Evolutionary conservation across 2,329 filamentous ascomycete genomes (phyloP), one percentile per base, ranked within the genome.

Genomic region (Claviceps capensis): DNA sequence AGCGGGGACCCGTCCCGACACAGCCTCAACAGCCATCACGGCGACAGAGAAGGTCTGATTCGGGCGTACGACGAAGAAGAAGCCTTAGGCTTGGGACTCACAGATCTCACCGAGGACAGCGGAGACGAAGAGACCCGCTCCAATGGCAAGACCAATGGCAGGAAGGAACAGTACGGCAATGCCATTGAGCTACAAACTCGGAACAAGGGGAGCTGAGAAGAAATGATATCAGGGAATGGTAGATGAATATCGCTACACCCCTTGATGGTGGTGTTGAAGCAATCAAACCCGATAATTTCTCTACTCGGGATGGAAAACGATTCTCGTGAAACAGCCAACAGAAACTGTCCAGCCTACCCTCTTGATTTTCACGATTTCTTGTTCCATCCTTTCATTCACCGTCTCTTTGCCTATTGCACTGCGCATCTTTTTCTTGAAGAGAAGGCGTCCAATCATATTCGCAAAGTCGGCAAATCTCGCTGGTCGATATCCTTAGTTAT

Each of bases 11-110:
- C 83, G 14, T 72, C 74, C 53, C 74, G 82, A 51, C 82, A 80
- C 62, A 83, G 81, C 61, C 75, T 79, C 47, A 80, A 81, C 62
- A 79, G 79, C 62, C 79, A 74, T 53, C 76, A 77, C 55, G 79
- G 80, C 40, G 88, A 93, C 60, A 78, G 87, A 51, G 83, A 90
- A 57, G 87, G 87, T 4, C 74, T 97, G 23, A 95, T 97, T 67
- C 85, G 85, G 55, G 85, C 83, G 11, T 96, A 95, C 61, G 91
- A 97, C 60, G 82, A 93, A 55, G 90, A 96, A 65, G 82, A 86
- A 60, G 76, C 75, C 45, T 77, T 76, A 43, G 81, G 79, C 5
- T 88, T 94, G 56, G 86, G 86, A 42, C 73, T 97, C 47, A 80
- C 81, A 14, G 88, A 95, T 60, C 72, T 96, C 41, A 77, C 85